A percentile compares a stretch with the other conserved stretches of the same genome.
Evolutionary conservation across 129 eudicot species (phyloP).

Genomic region (Chrysanthemum makinoi): DNA sequence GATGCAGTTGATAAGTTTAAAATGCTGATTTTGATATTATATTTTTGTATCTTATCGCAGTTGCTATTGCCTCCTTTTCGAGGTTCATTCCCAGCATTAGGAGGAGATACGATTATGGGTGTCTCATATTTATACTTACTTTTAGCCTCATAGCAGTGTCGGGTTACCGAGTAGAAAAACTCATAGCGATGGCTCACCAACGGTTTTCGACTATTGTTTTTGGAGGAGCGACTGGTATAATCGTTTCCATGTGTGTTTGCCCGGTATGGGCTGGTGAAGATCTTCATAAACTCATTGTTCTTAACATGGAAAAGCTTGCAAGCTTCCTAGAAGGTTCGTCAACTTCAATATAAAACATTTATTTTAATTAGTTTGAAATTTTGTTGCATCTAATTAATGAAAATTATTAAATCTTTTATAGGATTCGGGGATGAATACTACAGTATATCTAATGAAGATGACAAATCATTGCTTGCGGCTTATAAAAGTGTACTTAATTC

Average conservation of each 20-base stretch:
- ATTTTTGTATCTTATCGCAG: constrained; percentile 33
- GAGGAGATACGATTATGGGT: constrained; percentile 79
- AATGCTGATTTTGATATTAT: not conserved
- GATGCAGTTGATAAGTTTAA: not conserved
- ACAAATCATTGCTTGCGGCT: constrained; percentile 32
- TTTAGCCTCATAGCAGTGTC: constrained; percentile 66
- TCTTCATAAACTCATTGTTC: constrained; percentile 52
- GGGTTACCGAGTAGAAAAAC: constrained; percentile 60
- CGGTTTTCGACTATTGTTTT: constrained; percentile 66
- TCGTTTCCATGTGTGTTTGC: constrained; percentile 53
- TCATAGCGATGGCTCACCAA: constrained; percentile 54
- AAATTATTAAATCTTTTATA: constrained; percentile 17
- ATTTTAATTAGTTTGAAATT: not conserved
- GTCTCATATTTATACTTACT: constrained; percentile 69
- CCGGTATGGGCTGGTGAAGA: constrained; percentile 97
- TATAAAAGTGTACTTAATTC: constrained; percentile 54
- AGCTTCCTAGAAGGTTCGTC: constrained; percentile 61
- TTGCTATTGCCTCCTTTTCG: constrained; percentile 53
- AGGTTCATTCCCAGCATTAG: constrained; percentile 73
- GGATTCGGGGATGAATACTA: constrained; percentile 61
- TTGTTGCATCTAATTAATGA: constrained; percentile 3
- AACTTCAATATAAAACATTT: not conserved
- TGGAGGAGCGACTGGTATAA: constrained; percentile 60
- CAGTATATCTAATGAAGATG: constrained; percentile 22
- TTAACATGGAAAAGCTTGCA: constrained; percentile 61